A percentile compares a stretch with the other conserved stretches of the same genome.
Conservation (phyloP, 208 protist genomes). For the Novymonas esmeraldas region DNA sequence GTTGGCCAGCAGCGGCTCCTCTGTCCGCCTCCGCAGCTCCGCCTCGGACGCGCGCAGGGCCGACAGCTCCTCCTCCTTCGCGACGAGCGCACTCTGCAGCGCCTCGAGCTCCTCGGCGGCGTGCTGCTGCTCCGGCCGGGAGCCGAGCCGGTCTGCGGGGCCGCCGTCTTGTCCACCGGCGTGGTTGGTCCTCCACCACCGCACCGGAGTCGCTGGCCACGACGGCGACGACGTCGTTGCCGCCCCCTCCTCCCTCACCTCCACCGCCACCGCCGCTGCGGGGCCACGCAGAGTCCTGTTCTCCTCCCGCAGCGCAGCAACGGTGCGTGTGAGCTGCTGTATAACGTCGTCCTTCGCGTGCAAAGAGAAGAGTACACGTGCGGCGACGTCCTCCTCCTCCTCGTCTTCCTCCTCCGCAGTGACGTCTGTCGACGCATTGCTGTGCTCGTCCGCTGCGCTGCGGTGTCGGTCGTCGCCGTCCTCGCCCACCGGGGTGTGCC, state of each 20-base stretch:
- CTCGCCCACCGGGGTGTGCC: not conserved
- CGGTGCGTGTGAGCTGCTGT: constrained; percentile 13
- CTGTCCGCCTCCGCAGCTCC: no score
- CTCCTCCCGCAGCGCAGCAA: constrained; percentile 7
- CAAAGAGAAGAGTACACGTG: constrained; percentile 30
- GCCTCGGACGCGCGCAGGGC: not conserved
- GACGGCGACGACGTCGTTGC: constrained; percentile 20
- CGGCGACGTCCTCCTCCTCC: constrained; percentile 24
- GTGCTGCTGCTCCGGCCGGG: no score
- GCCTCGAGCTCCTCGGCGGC: no score
- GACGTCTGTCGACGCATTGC: not conserved
- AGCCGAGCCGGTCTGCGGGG: constrained; percentile 5
- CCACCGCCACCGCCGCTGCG: constrained; percentile 8
- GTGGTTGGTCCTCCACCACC: constrained; percentile 22
- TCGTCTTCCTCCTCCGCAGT: constrained; percentile 14
- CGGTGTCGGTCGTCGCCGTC: not conserved
- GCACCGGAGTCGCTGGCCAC: constrained; percentile 23
- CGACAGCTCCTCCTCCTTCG: constrained; percentile 30
- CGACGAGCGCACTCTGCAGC: constrained; percentile 15
- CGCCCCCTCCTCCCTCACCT: not conserved
- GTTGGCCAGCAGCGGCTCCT: no score
- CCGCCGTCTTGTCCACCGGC: not conserved
- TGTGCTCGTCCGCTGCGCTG: not conserved
- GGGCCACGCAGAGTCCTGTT: constrained; percentile 1
- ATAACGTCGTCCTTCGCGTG: constrained; percentile 34